Conservation (phyloP, 768 basidiomycete genomes). For the Royoungia palumana region DNA sequence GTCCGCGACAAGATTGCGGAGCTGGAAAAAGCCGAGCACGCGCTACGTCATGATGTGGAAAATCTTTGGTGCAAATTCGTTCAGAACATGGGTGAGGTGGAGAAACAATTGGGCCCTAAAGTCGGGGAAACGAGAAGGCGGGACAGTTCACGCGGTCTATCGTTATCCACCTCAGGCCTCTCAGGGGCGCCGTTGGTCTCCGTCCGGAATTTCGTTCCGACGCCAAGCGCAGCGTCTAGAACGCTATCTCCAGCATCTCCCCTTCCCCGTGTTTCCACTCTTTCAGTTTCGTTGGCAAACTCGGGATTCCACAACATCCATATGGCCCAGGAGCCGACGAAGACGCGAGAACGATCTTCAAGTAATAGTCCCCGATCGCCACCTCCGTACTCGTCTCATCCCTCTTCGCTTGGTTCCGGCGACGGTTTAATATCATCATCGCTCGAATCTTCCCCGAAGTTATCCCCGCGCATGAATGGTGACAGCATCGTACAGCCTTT, state of each 20-base stretch:
- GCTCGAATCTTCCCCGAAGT: conserved; percentile 10
- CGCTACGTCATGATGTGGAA: conserved; percentile 56
- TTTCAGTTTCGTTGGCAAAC: conserved; percentile 67
- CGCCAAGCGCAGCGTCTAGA: conserved; percentile 34
- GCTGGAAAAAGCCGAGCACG: conserved; percentile 52
- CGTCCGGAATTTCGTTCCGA: conserved; percentile 59
- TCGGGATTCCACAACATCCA: conserved; percentile 55
- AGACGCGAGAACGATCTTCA: conserved; percentile 13
- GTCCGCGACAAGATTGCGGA: conserved; percentile 53
- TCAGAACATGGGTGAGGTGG: conserved; percentile 43
- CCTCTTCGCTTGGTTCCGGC: conserved; percentile 29
- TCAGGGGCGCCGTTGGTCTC: conserved; percentile 34
- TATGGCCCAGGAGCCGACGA: conserved; percentile 23
- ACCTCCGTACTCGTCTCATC: conserved; percentile 36
- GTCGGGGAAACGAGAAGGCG: conserved; percentile 14
- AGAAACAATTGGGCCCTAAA: conserved; percentile 34
- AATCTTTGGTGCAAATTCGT: conserved; percentile 59
- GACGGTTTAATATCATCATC: conserved; percentile 22
- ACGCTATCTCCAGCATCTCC: conserved; percentile 37
- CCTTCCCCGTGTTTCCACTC: conserved; percentile 49
- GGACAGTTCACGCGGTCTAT: conserved; percentile 22
- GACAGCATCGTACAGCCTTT: conserved; percentile 35
- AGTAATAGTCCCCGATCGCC: conserved; percentile 27
- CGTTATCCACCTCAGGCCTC: conserved; percentile 19
- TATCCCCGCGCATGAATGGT: conserved; percentile 24